These are phyloP conservation scores for Albugo candida DNA, from an alignment of 352 stramenopile genomes.

Conservation along the genomic window DNA sequence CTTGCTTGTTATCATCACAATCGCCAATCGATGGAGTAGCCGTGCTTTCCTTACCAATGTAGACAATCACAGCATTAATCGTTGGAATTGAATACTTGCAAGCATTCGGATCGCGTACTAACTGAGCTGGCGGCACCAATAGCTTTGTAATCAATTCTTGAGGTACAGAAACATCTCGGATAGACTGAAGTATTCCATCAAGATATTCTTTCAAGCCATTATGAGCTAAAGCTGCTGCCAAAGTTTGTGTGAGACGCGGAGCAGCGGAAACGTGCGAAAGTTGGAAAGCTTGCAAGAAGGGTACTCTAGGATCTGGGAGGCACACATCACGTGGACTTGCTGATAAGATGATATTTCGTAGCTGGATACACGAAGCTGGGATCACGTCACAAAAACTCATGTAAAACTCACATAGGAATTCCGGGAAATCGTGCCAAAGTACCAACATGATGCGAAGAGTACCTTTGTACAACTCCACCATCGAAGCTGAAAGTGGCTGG, in stretches of 20 bases:
- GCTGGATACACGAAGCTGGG: slow-evolving; percentile 91
- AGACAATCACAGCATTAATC: slow-evolving; percentile 81
- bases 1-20: slow-evolving; percentile 16
- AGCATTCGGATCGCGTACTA: slow-evolving; percentile 40
- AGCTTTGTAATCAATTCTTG: slow-evolving; percentile 60
- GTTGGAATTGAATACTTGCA: slow-evolving; percentile 86
- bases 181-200: slow-evolving; percentile 89
- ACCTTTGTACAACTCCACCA: slow-evolving; percentile 95
- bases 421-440: slow-evolving; percentile 96
- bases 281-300: slow-evolving; percentile 94
- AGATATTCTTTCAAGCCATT: slow-evolving; percentile 86
- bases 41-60: slow-evolving; percentile 73
- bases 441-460: slow-evolving; percentile 95
- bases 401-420: slow-evolving; percentile 97
- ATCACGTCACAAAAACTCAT: slow-evolving; percentile 97
- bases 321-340: slow-evolving; percentile 95
- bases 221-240: slow-evolving; percentile 81
- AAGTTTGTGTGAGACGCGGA: slow-evolving; percentile 88
- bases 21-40: slow-evolving; percentile 29
- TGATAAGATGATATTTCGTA: slow-evolving; percentile 96
- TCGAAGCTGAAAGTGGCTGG: slow-evolving; percentile 68
- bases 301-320: slow-evolving; percentile 93
- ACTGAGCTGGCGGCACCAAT: slow-evolving; percentile 27
- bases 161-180: slow-evolving; percentile 77
- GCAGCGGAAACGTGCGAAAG: slow-evolving; percentile 91